Conservation (phyloP, 2,329 filamentous ascomycete genomes). For the Fusarium dlaminii region DNA sequence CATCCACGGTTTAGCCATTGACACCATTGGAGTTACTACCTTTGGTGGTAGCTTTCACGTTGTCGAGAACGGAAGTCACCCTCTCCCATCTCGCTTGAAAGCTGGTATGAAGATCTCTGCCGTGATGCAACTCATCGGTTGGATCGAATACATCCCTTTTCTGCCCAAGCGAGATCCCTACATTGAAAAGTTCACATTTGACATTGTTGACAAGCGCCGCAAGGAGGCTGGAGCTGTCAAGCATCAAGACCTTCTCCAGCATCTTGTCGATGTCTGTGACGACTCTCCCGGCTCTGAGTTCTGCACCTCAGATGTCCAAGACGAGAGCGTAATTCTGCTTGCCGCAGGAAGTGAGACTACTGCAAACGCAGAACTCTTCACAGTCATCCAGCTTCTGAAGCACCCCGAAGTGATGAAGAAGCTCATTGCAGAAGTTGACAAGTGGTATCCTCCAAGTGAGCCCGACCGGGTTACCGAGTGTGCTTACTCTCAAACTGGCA, state of each 20-base stretch:
- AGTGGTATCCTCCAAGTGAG: neutral
- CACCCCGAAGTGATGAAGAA: neutral
- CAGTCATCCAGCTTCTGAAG: neutral
- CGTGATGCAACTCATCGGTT: neutral
- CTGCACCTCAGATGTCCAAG: neutral
- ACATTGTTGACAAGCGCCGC: neutral
- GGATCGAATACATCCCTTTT: slow-evolving; percentile 1
- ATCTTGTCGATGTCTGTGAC: neutral
- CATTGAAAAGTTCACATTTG: neutral
- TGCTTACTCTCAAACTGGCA: neutral
- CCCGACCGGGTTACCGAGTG: neutral
- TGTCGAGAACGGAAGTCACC: neutral
- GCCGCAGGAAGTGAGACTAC: slow-evolving; percentile 1
- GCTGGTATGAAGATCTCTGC: slow-evolving; percentile 2
- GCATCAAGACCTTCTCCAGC: neutral
- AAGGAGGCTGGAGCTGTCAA: neutral
- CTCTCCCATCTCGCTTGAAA: neutral
- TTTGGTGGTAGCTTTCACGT: slow-evolving; percentile 1
- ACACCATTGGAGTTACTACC: neutral
- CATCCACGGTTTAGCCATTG: neutral
- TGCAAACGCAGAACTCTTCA: neutral
- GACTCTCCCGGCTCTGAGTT: neutral
- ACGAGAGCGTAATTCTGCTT: neutral
- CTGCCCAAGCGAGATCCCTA: neutral
- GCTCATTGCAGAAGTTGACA: neutral